These are phyloP conservation scores for Irpex sp. DNA, from an alignment of 1,284 basidiomycete genomes.

Conservation along the genomic window DNA sequence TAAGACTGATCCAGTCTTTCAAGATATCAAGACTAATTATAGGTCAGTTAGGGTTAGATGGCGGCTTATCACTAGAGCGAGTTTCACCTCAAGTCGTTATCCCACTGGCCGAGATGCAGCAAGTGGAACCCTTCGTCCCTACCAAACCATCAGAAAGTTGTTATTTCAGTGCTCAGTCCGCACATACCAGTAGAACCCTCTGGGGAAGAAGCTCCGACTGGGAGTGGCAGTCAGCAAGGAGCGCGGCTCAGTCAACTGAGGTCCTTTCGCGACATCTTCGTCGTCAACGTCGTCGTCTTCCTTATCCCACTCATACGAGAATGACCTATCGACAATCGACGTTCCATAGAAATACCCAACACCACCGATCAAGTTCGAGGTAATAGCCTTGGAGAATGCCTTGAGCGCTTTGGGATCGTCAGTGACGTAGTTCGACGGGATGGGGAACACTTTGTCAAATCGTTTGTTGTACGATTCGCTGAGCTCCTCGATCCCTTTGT, in stretches of 20 bases:
- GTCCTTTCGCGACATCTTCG: slow-evolving; percentile 44
- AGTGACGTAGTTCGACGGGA: slow-evolving; percentile 50
- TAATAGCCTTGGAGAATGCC: slow-evolving; percentile 82
- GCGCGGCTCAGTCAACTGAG: slow-evolving; percentile 69
- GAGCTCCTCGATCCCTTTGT: slow-evolving; percentile 68
- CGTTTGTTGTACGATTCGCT: slow-evolving; percentile 59
- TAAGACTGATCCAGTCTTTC: slow-evolving; percentile 84
- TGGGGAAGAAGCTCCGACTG: slow-evolving; percentile 91
- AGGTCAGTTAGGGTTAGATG: slow-evolving; percentile 3
- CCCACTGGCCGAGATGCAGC: slow-evolving; percentile 87
- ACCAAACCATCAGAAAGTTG: slow-evolving; percentile 5
- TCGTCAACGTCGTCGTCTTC: slow-evolving; percentile 52
- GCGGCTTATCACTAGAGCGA: neutral
- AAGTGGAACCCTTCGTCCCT: slow-evolving; percentile 98
- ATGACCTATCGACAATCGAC: slow-evolving; percentile 82
- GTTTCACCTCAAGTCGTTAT: slow-evolving; percentile 80
- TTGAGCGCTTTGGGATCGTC: slow-evolving; percentile 49
- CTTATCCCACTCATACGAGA: slow-evolving; percentile 87
- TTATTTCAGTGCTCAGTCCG: neutral
- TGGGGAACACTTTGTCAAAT: slow-evolving; percentile 70
- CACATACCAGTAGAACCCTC: slow-evolving; percentile 90
- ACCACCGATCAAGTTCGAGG: slow-evolving; percentile 87
- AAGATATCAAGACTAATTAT: slow-evolving; percentile 76
- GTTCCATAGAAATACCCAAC: slow-evolving; percentile 94
- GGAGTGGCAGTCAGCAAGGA: slow-evolving; percentile 90